Percentiles rank a stretch among this genome's conserved stretches.
These are phyloP conservation scores for Russula dissimulans DNA, from an alignment of 768 basidiomycete genomes.

Conservation along the genomic window DNA sequence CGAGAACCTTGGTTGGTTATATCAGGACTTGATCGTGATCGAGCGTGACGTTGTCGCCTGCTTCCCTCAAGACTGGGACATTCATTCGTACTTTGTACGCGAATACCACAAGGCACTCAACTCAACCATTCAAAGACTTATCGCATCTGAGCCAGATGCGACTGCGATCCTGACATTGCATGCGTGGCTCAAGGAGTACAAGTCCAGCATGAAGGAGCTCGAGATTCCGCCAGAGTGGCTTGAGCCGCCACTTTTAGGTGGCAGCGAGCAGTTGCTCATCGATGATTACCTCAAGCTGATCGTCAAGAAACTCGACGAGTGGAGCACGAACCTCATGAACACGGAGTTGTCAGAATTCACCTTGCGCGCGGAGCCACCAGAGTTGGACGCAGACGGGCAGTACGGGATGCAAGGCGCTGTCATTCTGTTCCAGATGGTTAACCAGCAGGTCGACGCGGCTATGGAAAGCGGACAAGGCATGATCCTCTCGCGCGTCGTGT, in stretches of 20 bases:
- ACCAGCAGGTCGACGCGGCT: slow-evolving; percentile 91
- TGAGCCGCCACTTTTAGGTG: slow-evolving; percentile 86
- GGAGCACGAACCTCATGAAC: slow-evolving; percentile 90
- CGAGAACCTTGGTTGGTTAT: slow-evolving; percentile 78
- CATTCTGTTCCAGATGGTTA: slow-evolving; percentile 97
- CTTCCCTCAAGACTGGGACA: slow-evolving; percentile 89
- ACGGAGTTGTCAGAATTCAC: slow-evolving; percentile 82
- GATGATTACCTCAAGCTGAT: slow-evolving; percentile 94
- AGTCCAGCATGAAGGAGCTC: slow-evolving; percentile 90
- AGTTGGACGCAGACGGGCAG: slow-evolving; percentile 78
- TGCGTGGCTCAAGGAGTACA: slow-evolving; percentile 95
- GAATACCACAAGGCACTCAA: slow-evolving; percentile 88
- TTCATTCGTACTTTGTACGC: slow-evolving; percentile 71
- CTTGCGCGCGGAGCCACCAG: slow-evolving; percentile 75
- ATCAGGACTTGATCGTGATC: slow-evolving; percentile 90
- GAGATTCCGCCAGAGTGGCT: slow-evolving; percentile 72
- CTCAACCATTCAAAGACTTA: slow-evolving; percentile 56
- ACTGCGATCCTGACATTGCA: slow-evolving; percentile 76
- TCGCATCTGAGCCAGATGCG: slow-evolving; percentile 76
- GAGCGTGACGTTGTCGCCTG: slow-evolving; percentile 83
- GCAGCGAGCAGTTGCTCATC: slow-evolving; percentile 87
- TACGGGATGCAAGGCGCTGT: slow-evolving; percentile 87
- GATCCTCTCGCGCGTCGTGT: slow-evolving; percentile 83
- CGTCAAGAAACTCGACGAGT: slow-evolving; percentile 92
- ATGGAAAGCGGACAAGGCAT: slow-evolving; percentile 93